A percentile compares a stretch with the other conserved stretches of the same genome.
These are phyloP conservation scores for Ulota crispa DNA, from an alignment of 225 moss, liverwort and hornwort species.

Conservation along the genomic window DNA sequence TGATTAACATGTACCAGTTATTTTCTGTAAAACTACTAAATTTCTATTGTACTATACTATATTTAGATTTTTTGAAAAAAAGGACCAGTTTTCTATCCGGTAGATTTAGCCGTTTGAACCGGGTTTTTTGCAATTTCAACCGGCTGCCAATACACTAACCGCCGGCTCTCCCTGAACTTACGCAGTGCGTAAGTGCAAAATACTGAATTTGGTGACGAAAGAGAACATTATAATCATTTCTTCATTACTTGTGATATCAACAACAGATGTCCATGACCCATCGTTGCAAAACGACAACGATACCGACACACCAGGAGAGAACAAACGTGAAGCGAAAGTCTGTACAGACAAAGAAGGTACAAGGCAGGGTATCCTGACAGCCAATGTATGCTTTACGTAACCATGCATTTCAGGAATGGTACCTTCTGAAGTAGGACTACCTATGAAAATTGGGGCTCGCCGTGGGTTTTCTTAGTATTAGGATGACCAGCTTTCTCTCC, in stretches of 20 bases:
- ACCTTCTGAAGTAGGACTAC: slow-evolving; percentile 4
- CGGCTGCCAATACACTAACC: too few species aligned
- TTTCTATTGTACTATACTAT: too few species aligned
- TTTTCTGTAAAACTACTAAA: too few species aligned
- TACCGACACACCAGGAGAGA: background rate
- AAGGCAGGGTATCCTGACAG: background rate
- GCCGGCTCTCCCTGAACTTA: too few species aligned
- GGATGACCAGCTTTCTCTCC: slow-evolving; percentile 51
- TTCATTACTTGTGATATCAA: background rate
- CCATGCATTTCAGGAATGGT: background rate
- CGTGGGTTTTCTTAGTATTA: slow-evolving; percentile 41
- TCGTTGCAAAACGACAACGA: background rate
- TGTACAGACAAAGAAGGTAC: slow-evolving; percentile 21
- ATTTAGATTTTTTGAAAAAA: too few species aligned
- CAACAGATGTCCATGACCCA: background rate
- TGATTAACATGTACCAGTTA: too few species aligned
- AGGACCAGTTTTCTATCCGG: too few species aligned
- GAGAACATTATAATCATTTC: background rate
- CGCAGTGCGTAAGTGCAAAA: too few species aligned
- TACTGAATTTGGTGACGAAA: too few species aligned
- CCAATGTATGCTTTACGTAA: background rate
- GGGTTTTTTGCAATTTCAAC: too few species aligned
- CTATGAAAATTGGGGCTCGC: slow-evolving; percentile 31
- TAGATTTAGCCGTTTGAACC: too few species aligned
- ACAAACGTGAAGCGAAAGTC: background rate